A percentile compares a stretch with the other conserved stretches of the same genome.
phyloP scores from a whole-genome alignment of 1,139 yeast genomes.

The Meyerozyma elateridarum region DNA sequence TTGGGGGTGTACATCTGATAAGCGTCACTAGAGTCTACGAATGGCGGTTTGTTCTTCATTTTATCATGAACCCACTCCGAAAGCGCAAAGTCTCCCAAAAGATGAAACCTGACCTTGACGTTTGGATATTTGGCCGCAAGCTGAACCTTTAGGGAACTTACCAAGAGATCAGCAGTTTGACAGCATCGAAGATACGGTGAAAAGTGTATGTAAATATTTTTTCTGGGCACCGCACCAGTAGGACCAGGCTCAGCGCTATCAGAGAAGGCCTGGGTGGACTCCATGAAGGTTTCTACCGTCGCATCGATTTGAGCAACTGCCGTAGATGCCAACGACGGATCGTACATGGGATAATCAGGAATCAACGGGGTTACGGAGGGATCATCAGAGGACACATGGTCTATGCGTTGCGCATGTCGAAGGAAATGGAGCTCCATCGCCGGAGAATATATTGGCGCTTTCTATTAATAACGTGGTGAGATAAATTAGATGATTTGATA shows the following conservation, averaged over 20 bases:
- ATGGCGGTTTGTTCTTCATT: conserved; percentile 43
- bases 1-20: conserved; percentile 47
- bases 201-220: conserved; percentile 40
- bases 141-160: conserved; percentile 25
- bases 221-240: conserved; percentile 17
- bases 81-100: conserved; percentile 44
- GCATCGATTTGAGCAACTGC: conserved; percentile 28
- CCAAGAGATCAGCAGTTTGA: conserved; percentile 40
- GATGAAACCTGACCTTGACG: conserved; percentile 34
- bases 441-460: conserved; percentile 1
- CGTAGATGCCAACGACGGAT: conserved; percentile 33
- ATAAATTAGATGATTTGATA: too few relatives aligned
- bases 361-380: conserved; percentile 25
- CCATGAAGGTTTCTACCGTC: conserved; percentile 28
- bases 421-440: conserved; percentile 35
- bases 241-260: conserved; percentile 9
- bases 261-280: conserved; percentile 22
- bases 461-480: background rate
- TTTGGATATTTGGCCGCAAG: conserved; percentile 25
- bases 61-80: conserved; percentile 47
- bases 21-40: conserved; percentile 42
- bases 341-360: conserved; percentile 31
- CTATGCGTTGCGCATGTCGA: conserved; percentile 44
- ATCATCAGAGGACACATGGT: conserved; percentile 29
- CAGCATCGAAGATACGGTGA: conserved; percentile 44